These are phyloP conservation scores for Suhomyces ambrosiae DNA, from an alignment of 1,139 yeast species.

Conservation along the genomic window DNA sequence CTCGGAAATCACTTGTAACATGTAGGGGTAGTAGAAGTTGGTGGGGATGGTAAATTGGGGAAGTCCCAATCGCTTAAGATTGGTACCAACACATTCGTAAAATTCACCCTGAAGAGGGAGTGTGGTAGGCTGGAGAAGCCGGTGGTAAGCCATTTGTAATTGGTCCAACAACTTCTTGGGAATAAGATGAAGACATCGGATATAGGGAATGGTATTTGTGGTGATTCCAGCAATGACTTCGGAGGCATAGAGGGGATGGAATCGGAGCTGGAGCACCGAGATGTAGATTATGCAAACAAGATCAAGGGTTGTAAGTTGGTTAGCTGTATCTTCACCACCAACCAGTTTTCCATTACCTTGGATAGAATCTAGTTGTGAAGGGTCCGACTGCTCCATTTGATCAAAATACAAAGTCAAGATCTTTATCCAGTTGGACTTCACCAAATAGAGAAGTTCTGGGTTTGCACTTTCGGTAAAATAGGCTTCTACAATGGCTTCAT, in stretches of 20 bases:
- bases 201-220: conserved; percentile 40
- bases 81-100: conserved; percentile 19
- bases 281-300: conserved; percentile 40
- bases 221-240: conserved; percentile 36
- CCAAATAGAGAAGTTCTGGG: conserved; percentile 15
- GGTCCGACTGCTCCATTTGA: background rate
- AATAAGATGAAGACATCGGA: conserved; percentile 33
- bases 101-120: conserved; percentile 34
- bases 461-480: conserved; percentile 23
- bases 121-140: conserved; percentile 30
- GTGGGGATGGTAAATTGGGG: conserved; percentile 17
- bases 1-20: conserved; percentile 31
- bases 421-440: conserved; percentile 20
- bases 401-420: conserved; percentile 47
- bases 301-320: conserved; percentile 24
- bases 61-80: conserved; percentile 11
- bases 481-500: conserved; percentile 26
- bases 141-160: conserved; percentile 29
- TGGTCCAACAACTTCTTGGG: conserved; percentile 27
- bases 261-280: conserved; percentile 35
- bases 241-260: conserved; percentile 38
- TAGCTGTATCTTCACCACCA: no score
- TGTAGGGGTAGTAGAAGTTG: conserved; percentile 38
- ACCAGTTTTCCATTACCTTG: no score
- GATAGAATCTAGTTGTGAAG: background rate